Evolutionary conservation across 2,329 filamentous ascomycete genomes (phyloP).

Genomic region (Alternaria hordeiaustralica): DNA sequence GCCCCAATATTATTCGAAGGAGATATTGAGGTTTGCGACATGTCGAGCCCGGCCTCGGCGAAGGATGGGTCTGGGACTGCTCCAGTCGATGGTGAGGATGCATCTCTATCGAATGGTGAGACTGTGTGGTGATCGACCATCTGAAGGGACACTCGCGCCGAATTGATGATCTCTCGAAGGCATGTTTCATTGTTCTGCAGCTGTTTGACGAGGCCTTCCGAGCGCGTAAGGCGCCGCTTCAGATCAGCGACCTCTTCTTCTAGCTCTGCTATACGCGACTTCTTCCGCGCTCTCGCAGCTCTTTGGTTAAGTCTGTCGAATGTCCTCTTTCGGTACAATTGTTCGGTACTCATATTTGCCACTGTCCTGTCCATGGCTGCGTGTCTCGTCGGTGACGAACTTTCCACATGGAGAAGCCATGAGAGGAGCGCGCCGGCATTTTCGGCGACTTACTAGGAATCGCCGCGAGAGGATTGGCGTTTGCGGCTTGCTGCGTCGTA

Average conservation of each 20-base stretch:
- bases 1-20: background rate
- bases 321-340: conserved; percentile 15
- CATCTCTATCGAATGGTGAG: background rate
- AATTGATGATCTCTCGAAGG: conserved; percentile 9
- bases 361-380: conserved; percentile 12
- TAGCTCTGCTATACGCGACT: conserved; percentile 6
- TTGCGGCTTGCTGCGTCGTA: background rate
- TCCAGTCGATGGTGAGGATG: background rate
- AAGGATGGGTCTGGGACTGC: background rate
- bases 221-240: conserved; percentile 3
- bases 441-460: background rate
- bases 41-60: background rate
- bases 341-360: conserved; percentile 13
- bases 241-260: conserved; percentile 11
- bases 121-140: background rate
- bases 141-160: conserved; percentile 8
- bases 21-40: background rate
- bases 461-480: background rate
- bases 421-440: background rate
- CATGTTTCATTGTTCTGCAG: conserved; percentile 4
- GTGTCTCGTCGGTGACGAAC: background rate
- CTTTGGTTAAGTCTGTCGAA: conserved; percentile 15
- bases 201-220: conserved; percentile 7
- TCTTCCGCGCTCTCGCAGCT: conserved; percentile 6
- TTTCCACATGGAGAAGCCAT: background rate